These are phyloP conservation scores for Protea cynaroides DNA, from an alignment of 164 flowering plant species.

Conservation along the genomic window DNA sequence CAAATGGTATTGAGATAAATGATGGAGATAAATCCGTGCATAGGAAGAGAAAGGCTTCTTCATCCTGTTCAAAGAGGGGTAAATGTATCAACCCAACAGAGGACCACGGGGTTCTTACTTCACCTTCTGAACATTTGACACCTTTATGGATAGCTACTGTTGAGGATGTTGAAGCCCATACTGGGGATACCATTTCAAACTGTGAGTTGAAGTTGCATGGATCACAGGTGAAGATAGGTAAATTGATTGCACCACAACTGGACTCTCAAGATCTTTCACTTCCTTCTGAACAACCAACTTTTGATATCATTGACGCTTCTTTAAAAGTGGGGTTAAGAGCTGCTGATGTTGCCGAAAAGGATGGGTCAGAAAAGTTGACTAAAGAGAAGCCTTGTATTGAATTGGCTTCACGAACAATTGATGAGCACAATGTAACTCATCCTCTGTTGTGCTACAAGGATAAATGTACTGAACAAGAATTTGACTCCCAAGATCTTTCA, in stretches of 20 bases:
- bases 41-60: slow-evolving; percentile 1
- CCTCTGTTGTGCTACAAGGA: background rate
- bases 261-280: no score
- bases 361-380: no score
- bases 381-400: no score
- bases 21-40: background rate
- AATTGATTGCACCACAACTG: no score
- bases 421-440: no score
- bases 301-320: no score
- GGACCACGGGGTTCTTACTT: no score
- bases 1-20: no score
- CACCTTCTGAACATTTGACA: slow-evolving; percentile 1
- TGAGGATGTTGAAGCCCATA: background rate
- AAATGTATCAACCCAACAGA: background rate
- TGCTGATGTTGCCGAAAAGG: no score
- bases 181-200: background rate
- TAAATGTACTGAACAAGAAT: background rate
- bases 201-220: background rate
- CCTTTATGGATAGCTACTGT: background rate
- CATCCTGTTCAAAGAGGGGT: background rate
- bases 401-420: no score
- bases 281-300: no score
- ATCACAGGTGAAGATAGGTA: background rate
- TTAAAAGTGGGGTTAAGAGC: no score
- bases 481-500: background rate